Evolutionary conservation across 805 yeast genomes (phyloP), one percentile per base, ranked within the genome.

Genomic region (Suhomyces sp.): DNA sequence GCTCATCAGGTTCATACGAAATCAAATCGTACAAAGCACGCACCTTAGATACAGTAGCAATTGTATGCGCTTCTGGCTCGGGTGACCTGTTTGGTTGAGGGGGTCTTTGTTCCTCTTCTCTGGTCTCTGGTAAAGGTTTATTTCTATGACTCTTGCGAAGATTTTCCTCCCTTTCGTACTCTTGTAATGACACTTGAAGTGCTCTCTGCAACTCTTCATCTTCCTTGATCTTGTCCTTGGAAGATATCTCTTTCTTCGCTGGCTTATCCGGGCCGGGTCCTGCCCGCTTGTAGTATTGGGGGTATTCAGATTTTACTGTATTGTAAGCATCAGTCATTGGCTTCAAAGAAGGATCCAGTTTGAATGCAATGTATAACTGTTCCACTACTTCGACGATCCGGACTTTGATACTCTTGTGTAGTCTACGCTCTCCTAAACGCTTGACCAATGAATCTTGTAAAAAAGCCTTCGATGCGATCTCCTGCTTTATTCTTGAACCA

Each of bases 201-300:
- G 85, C 96, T 43, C 81, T 72, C 48, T 79, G 81, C 30, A 91
- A 63, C 44, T 88, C 95, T 33, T 80, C 84, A 31, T 93, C 96
- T 45, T 91, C 97, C 56, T 69, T 63, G 25, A 50, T 48, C 38
- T 67, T 64, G 30, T 74, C 80, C n/a, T 51, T 54, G 3, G 60
- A 58, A 4, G 73, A 63, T 46, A 76, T 58, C 30, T 68, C 63
- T 24, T 67, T 65, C 48, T 81, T 82, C 25, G 65, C 75, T 6
- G 90, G 90, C 44, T 76, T 77, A 23, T 56, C 65, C 0, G 88
- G 88, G 4, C 63, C 43, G 8, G 19, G 28, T 23, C 16, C 25
- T 9, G 23, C 36, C 25, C 18, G 58, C 51, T 54, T 10, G 40
- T 34, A 38, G 42, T 57, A 66, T 35, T 64, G 69, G 2, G 51